Conservation (phyloP, 352 stramenopile genomes). For the Globisporangium carolinianum region DNA sequence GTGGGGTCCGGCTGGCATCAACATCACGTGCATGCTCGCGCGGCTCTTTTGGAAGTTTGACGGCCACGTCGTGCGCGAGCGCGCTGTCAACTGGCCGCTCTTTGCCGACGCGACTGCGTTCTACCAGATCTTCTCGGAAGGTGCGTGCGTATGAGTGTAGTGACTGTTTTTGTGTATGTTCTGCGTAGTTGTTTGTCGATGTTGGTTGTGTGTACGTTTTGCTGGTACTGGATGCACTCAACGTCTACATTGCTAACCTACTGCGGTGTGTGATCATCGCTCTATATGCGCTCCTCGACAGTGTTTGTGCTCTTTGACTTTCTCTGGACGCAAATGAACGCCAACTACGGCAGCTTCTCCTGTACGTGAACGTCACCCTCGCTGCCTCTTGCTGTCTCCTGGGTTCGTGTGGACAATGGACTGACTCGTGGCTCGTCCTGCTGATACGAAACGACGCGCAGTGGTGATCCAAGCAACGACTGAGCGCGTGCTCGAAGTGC, state of each 20-base stretch:
- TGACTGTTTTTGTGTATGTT: neutral
- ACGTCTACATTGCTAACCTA: too few species aligned
- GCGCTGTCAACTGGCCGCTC: slow-evolving; percentile 60
- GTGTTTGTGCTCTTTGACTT: slow-evolving; percentile 83
- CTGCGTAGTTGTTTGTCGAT: slow-evolving; percentile 1
- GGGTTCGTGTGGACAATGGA: neutral
- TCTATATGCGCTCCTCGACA: slow-evolving; percentile 4
- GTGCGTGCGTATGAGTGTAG: neutral
- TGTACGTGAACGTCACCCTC: slow-evolving; percentile 18
- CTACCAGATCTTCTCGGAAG: slow-evolving; percentile 70
- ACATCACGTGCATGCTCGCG: slow-evolving; percentile 79
- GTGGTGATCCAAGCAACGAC: slow-evolving; percentile 75
- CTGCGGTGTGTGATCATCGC: neutral
- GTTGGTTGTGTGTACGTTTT: neutral
- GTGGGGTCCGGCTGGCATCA: slow-evolving; percentile 79
- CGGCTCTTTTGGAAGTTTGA: slow-evolving; percentile 79
- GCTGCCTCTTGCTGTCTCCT: neutral
- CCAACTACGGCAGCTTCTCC: slow-evolving; percentile 82
- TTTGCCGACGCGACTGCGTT: slow-evolving; percentile 66
- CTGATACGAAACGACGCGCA: slow-evolving; percentile 4
- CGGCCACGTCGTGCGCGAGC: slow-evolving; percentile 57
- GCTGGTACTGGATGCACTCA: too few species aligned
- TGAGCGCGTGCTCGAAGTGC: slow-evolving; percentile 51
- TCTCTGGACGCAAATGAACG: slow-evolving; percentile 82
- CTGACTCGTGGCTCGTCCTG: slow-evolving; percentile 1